A percentile compares a stretch with the other conserved stretches of the same genome.
phyloP scores from a whole-genome alignment of 257 asterid species.

The Solanum chiquidenum region DNA sequence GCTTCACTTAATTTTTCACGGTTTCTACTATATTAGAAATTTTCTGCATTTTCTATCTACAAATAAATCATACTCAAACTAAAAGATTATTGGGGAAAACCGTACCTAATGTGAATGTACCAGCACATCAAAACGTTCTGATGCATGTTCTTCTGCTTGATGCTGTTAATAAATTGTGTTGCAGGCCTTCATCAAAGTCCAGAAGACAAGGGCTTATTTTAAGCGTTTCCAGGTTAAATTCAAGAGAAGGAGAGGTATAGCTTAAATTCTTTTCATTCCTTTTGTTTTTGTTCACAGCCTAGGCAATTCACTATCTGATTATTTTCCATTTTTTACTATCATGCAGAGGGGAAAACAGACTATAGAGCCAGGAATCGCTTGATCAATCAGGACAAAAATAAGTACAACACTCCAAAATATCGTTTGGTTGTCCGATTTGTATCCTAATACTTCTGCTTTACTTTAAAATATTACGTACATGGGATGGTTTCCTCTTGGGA shows the following conservation, averaged over 20 bases:
- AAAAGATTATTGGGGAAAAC: background rate
- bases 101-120: background rate
- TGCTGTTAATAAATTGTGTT: background rate
- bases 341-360: slow-evolving; percentile 63
- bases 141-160: background rate
- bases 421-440: slow-evolving; percentile 64
- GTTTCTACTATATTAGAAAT: too few relatives aligned
- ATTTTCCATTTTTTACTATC: background rate
- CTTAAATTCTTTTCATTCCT: too few relatives aligned
- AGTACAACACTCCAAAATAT: slow-evolving; percentile 67
- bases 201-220: slow-evolving; percentile 56
- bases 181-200: slow-evolving; percentile 62
- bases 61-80: background rate
- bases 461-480: background rate
- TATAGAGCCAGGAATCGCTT: slow-evolving; percentile 65
- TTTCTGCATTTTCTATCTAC: background rate
- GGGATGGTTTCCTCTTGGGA: background rate
- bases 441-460: slow-evolving; percentile 20
- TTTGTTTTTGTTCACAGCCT: background rate
- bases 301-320: background rate
- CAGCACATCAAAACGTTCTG: background rate
- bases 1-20: background rate
- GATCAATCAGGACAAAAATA: slow-evolving; percentile 66
- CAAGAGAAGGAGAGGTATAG: slow-evolving; percentile 72
- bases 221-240: slow-evolving; percentile 70